Base-by-base conservation (phyloP, 768 basidiomycete species). In the Suillus placidus region DNA sequence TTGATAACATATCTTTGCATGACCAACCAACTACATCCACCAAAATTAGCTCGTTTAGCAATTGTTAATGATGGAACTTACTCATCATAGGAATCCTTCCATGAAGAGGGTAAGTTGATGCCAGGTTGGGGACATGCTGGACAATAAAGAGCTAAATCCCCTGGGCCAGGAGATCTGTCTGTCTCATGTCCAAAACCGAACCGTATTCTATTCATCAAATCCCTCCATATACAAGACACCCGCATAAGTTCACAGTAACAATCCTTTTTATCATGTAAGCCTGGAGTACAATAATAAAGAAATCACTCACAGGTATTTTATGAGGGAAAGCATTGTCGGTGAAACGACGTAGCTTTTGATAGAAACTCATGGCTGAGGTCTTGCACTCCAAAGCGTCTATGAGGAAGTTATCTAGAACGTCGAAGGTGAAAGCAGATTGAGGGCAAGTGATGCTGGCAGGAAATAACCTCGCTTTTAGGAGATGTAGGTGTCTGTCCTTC, bases 361-460 rank as follows among this genome's bases (percentile, higher is more conserved):
- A 63, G 26, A 63, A 64, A 30, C 35, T 23, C 51, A 64, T 60
- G 5, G 62, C 62, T 34, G 54, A 40, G 2, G 54, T 64, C 32
- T 64, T 64, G 38, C 71, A 71, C 49, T 71, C 71, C 68, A 72
- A 32, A 23, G 66, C 10, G 16, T 71, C 63, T 10, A 73, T 63
- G n/a, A 61, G 49, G 32, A 71, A 69, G 26, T 68, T 34, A 37
- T 72, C 67, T 16, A 72, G 68, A 9, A 72, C 68, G 7, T 58
- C 38, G 51, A 71, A 71, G 5, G 71, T 72, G 30, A 72, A 72
- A n/a, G 67, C 71, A 16, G 70, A 68, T 40, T 61, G 42, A 4
- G 68, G 70, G 35, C 51, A 20, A 20, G n/a, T 49, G 12, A 66
- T 55, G 32, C 62, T 69, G 10, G 68, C 66, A 6, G 70, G 64